Evolutionary conservation across 2,329 filamentous ascomycete species (phyloP), one percentile per base, ranked within the genome.

Genomic region (Trematosphaeria pertusa): DNA sequence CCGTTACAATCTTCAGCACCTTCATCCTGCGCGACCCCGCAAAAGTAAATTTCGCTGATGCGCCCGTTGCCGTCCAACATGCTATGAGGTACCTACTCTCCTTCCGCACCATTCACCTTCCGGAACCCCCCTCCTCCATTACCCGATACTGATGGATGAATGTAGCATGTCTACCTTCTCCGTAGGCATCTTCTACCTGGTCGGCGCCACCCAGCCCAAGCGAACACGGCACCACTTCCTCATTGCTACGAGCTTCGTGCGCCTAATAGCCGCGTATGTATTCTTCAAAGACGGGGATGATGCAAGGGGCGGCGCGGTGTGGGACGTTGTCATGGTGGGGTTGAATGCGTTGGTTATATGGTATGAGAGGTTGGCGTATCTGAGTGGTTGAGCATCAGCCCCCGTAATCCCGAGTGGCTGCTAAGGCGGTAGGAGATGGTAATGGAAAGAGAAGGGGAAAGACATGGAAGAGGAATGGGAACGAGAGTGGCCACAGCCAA

Each of bases 1-100:
- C 35, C 9, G 17, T 37, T 6, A 17, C 9, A 12, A 9, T 11
- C 20, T 37, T 37, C 35, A 18, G 35, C 20, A 22, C 19, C 10
- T 12, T 18, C 7, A 22, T 22, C 20, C 18, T 37, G 15, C 17
- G 17, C 15, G 18, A 37, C 35, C 35, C 15, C 9, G 35, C 35
- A 22, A 37, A 37, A 15, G 35, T 22, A 17, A 12, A 22, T 6
- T 37, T 37, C 35, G 35, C 14, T 10, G 35, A 37, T 37, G 20
- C 17, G 12, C 35, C 35, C 7, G 15, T 22, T 20, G 9, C 35
- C 5, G 35, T 37, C 9, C 9, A 10, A n/a, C 35, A 37, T 37
- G 14, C 17, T 17, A 22, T 37, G 11, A 17, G 15, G 35, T 37
- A 18, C 9, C 8, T 35, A 35, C n/a, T n/a, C n/a, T 35, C 32